phyloP scores from a whole-genome alignment of 1,284 basidiomycete species.

The Moesziomyces antarcticus region DNA sequence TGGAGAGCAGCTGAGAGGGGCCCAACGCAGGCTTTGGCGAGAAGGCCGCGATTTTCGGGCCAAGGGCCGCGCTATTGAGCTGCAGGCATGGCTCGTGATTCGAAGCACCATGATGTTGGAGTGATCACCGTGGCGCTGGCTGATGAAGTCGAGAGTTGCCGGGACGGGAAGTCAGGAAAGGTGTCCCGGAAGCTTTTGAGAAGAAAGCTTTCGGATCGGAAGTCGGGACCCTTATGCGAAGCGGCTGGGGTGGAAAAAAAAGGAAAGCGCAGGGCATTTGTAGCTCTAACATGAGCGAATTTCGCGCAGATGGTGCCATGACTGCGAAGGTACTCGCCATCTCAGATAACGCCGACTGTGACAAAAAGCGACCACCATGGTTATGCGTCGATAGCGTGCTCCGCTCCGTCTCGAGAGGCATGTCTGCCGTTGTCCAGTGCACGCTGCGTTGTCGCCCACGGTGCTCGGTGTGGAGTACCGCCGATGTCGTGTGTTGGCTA shows the following conservation, averaged over 20 bases:
- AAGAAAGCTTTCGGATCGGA: slow-evolving; percentile 34
- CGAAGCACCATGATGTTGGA: no score
- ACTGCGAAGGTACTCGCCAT: slow-evolving; percentile 41
- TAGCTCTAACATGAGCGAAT: neutral
- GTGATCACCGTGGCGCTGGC: no score
- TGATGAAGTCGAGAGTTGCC: no score
- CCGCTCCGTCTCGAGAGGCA: slow-evolving; percentile 4
- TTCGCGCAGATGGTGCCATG: slow-evolving; percentile 32
- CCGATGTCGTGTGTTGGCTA: slow-evolving; percentile 38
- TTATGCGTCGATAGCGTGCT: slow-evolving; percentile 23
- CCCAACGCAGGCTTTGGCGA: neutral
- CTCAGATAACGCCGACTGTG: slow-evolving; percentile 23
- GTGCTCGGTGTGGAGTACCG: neutral
- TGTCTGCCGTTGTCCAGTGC: no score
- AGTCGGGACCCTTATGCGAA: slow-evolving; percentile 18
- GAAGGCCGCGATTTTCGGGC: no score
- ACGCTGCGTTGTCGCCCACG: no score
- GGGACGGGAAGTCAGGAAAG: no score
- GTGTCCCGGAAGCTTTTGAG: slow-evolving; percentile 1
- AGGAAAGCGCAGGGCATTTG: slow-evolving; percentile 1
- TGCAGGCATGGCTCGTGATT: no score
- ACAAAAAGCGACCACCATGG: slow-evolving; percentile 10
- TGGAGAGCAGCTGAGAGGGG: no score
- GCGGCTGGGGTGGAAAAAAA: neutral
- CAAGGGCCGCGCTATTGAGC: no score